Evolutionary conservation across 2,329 filamentous ascomycete genomes (phyloP), one percentile per base, ranked within the genome.

Genomic region (Colletotrichum sojae): DNA sequence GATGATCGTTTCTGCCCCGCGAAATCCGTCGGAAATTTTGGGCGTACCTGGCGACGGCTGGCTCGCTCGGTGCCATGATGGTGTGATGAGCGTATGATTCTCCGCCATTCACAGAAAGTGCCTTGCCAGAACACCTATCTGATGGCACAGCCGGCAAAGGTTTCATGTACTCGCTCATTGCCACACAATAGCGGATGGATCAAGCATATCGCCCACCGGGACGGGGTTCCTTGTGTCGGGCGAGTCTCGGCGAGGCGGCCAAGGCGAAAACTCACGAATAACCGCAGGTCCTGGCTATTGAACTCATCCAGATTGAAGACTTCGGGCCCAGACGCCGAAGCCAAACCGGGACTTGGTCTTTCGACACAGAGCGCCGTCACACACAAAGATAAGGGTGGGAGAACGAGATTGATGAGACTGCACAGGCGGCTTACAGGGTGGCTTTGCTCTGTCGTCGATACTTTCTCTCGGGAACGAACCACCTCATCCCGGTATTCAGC

Each of bases 1-100:
- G 67, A 71, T 71, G 46, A 70, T 71, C 63, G 67, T 46, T 53
- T 59, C 58, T 43, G 62, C 66, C 63, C 63, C 56, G 57, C 67
- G 63, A 69, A 51, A 51, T 58, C 67, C 48, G 52, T 69, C 68
- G 60, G 64, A 49, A 51, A 57, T 39, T 60, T 65, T 62, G 45
- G 52, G 51, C 20, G 20, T 40, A 49, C 39, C 40, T 39, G 25
- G 36, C 43, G 46, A 15, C 56, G 60, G 36, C 40, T 46, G 53
- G 43, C 52, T 55, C 31, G 52, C 36, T 51, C 45, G 27, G 27
- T 67, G 15, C 67, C 64, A 53, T 45, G 45, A 43, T 68, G 16
- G 55, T 67, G 58, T 49, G 70, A 64, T 63, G 48, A 59, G 63
- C 46, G 58, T 63, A 58, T 57, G 58, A 59, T 63, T 52, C 66